Percentiles rank a stretch among this genome's conserved stretches.
These are phyloP conservation scores for Didymosphaeria variabile DNA, from an alignment of 2,329 filamentous ascomycete species.

Conservation along the genomic window DNA sequence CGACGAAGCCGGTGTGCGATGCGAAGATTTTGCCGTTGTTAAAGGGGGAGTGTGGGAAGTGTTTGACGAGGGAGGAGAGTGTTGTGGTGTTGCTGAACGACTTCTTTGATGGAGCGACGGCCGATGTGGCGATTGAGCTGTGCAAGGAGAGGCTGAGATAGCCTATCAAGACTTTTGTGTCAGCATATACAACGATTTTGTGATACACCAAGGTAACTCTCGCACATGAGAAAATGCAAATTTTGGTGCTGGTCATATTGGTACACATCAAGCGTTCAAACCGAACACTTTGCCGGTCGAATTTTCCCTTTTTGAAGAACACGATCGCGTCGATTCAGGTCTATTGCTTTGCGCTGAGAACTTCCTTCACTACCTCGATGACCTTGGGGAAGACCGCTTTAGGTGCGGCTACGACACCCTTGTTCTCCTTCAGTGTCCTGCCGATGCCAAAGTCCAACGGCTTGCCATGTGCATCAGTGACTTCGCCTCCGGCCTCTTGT, in stretches of 20 bases:
- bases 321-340: not conserved
- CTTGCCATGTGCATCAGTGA: slow-evolving; percentile 88
- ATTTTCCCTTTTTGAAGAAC: no score
- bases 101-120: slow-evolving; percentile 61
- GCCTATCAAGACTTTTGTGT: not conserved
- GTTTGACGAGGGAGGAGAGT: slow-evolving; percentile 51
- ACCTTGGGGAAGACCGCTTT: slow-evolving; percentile 78
- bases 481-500: slow-evolving; percentile 88
- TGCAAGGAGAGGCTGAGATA: slow-evolving; percentile 49
- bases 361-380: slow-evolving; percentile 81
- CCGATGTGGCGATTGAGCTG: slow-evolving; percentile 56
- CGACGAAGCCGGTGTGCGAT: slow-evolving; percentile 61
- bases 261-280: not conserved
- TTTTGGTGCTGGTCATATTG: not conserved
- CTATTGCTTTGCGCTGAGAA: slow-evolving; percentile 61
- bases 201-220: not conserved
- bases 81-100: slow-evolving; percentile 61
- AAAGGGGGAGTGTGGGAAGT: slow-evolving; percentile 50
- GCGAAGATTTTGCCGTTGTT: slow-evolving; percentile 60
- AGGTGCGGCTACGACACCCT: slow-evolving; percentile 91
- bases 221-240: not conserved
- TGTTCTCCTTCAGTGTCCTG: slow-evolving; percentile 86
- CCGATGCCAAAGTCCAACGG: slow-evolving; percentile 86
- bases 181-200: not conserved
- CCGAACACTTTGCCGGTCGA: not conserved